These are phyloP conservation scores for Chrysanthemum lavandulifolium DNA, from an alignment of 129 eudicot species.

Conservation along the genomic window DNA sequence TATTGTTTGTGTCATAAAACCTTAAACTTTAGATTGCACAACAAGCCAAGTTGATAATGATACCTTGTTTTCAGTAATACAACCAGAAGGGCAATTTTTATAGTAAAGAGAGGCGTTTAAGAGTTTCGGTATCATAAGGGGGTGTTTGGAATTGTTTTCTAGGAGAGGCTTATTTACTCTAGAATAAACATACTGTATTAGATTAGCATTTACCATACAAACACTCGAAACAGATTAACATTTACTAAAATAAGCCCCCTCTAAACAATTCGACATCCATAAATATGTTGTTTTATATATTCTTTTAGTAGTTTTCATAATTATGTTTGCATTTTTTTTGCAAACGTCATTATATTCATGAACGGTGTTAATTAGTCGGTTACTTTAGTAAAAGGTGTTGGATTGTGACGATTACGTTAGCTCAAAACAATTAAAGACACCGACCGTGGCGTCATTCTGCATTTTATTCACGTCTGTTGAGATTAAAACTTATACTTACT, in stretches of 20 bases:
- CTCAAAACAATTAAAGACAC: slow-evolving; percentile 16
- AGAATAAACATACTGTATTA: too few relatives aligned
- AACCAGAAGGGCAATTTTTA: not conserved
- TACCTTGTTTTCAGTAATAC: too few relatives aligned
- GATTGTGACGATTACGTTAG: slow-evolving; percentile 3
- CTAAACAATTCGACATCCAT: too few relatives aligned
- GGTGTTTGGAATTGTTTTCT: too few relatives aligned
- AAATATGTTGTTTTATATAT: too few relatives aligned
- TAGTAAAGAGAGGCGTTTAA: too few relatives aligned
- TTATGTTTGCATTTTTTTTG: not conserved
- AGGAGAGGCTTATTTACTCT: too few relatives aligned
- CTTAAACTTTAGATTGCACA: not conserved
- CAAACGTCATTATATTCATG: slow-evolving; percentile 8
- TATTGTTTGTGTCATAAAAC: not conserved
- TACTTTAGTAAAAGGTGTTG: slow-evolving; percentile 17
- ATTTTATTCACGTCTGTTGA: not conserved
- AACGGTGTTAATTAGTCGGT: slow-evolving; percentile 16
- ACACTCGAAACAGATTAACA: too few relatives aligned
- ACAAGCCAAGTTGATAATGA: too few relatives aligned
- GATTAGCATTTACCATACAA: too few relatives aligned
- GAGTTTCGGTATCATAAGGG: too few relatives aligned
- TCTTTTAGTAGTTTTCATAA: not conserved
- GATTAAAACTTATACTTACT: not conserved
- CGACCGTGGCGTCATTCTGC: slow-evolving; percentile 10
- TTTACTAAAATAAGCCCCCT: too few relatives aligned